Conservation (phyloP, 441 rosid species). For the Erodium texanum region DNA sequence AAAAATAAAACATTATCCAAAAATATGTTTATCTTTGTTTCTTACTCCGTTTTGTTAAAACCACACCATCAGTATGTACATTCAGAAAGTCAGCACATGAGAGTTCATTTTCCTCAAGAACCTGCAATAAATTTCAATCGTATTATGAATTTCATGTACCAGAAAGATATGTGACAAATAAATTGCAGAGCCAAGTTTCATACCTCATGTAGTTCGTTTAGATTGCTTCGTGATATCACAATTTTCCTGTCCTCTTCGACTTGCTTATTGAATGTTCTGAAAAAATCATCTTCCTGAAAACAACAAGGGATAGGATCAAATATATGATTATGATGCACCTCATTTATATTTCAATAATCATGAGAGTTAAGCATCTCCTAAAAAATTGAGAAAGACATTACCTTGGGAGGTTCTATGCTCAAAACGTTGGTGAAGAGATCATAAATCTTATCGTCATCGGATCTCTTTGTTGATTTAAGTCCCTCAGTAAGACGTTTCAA, state of each 20-base stretch:
- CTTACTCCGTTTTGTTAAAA: constrained; percentile 76
- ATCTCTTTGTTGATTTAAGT: constrained; percentile 42
- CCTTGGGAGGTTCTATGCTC: constrained; percentile 67
- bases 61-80: constrained; percentile 70
- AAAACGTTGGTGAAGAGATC: constrained; percentile 74
- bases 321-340: background rate
- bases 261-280: constrained; percentile 67
- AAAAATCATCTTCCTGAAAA: constrained; percentile 72
- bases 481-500: constrained; percentile 75
- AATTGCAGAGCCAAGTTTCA: background rate
- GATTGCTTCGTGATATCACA: constrained; percentile 74
- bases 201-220: constrained; percentile 79
- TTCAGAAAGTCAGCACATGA: constrained; percentile 63
- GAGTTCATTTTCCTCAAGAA: constrained; percentile 80
- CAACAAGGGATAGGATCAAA: background rate
- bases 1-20: no score
- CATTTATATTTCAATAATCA: background rate
- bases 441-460: constrained; percentile 52
- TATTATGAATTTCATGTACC: constrained; percentile 11
- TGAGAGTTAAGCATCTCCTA: background rate
- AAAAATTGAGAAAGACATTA: constrained; percentile 15
- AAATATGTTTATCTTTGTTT: constrained; percentile 16
- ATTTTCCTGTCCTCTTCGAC: constrained; percentile 84
- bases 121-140: constrained; percentile 39
- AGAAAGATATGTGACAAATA: background rate